Conservation (phyloP, 805 yeast genomes). For the Diddensiella transvaalensis region DNA sequence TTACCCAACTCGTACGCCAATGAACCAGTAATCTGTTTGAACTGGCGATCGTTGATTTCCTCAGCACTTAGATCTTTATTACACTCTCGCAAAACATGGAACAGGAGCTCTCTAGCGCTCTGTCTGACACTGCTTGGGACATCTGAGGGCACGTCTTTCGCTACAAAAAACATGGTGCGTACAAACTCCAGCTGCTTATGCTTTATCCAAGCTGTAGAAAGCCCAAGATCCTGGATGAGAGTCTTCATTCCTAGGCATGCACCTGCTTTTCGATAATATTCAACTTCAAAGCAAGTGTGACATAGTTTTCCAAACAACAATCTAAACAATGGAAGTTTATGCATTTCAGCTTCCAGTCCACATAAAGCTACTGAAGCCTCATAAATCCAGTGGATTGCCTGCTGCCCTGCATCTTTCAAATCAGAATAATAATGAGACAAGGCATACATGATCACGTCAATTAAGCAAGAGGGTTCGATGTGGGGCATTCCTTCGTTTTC, state of each 20-base stretch:
- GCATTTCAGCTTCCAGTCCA: constrained; percentile 61
- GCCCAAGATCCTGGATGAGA: constrained; percentile 60
- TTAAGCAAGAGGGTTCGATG: constrained; percentile 64
- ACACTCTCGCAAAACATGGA: constrained; percentile 61
- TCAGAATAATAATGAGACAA: constrained; percentile 69
- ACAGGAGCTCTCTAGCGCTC: constrained; percentile 64
- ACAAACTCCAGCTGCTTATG: constrained; percentile 79
- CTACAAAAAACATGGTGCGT: constrained; percentile 81
- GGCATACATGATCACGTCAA: constrained; percentile 75
- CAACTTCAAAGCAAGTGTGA: constrained; percentile 89
- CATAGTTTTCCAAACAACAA: constrained; percentile 76
- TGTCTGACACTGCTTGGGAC: constrained; percentile 77
- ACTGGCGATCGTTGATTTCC: constrained; percentile 64
- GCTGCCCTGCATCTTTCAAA: constrained; percentile 68
- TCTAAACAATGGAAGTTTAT: constrained; percentile 71
- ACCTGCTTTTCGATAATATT: constrained; percentile 79
- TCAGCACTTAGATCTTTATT: constrained; percentile 59
- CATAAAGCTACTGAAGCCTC: constrained; percentile 61
- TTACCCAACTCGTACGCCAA: constrained; percentile 90
- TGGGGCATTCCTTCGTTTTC: constrained; percentile 75
- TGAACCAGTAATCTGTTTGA: constrained; percentile 80
- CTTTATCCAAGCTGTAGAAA: constrained; percentile 70
- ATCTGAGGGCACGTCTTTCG: constrained; percentile 84
- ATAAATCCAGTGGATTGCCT: constrained; percentile 60
- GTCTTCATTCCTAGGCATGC: constrained; percentile 82